Evolutionary conservation across 192 early-diverging fungal species (phyloP).

Genomic region (Linderina pennispora): DNA sequence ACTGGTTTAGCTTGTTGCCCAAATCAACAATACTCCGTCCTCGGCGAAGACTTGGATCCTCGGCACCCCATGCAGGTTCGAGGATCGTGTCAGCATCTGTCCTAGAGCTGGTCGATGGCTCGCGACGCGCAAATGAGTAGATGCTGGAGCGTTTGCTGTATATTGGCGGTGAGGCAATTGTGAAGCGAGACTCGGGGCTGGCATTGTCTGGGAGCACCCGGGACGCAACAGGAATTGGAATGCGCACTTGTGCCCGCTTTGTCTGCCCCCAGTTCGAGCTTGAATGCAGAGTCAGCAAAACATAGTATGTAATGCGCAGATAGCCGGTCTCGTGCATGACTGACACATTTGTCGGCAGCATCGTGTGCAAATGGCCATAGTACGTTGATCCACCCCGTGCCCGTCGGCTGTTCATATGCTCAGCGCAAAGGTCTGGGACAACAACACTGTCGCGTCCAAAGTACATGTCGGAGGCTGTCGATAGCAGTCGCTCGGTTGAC

Average conservation of each 20-base stretch:
- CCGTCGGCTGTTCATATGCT: conserved; percentile 15
- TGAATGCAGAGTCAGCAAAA: conserved; percentile 12
- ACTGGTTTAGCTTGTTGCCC: conserved; percentile 25
- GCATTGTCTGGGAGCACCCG: conserved; percentile 15
- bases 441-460: conserved; percentile 33
- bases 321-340: conserved; percentile 32
- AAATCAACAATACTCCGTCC: conserved; percentile 29
- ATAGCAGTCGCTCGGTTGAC: conserved; percentile 13
- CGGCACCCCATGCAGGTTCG: not conserved
- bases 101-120: conserved; percentile 12
- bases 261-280: conserved; percentile 25
- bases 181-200: too few species aligned
- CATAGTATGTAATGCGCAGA: conserved; percentile 26
- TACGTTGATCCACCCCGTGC: conserved; percentile 15
- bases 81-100: not conserved
- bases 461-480: conserved; percentile 8
- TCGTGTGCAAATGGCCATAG: conserved; percentile 16
- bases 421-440: conserved; percentile 15
- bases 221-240: conserved; percentile 30
- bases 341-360: conserved; percentile 8
- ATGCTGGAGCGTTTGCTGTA: too few species aligned
- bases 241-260: conserved; percentile 5
- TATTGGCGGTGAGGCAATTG: too few species aligned
- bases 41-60: conserved; percentile 1
- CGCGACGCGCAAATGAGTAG: too few species aligned